These are phyloP conservation scores for Talaromyces sp. DNA, from an alignment of 2,329 filamentous ascomycete genomes.

Conservation along the genomic window DNA sequence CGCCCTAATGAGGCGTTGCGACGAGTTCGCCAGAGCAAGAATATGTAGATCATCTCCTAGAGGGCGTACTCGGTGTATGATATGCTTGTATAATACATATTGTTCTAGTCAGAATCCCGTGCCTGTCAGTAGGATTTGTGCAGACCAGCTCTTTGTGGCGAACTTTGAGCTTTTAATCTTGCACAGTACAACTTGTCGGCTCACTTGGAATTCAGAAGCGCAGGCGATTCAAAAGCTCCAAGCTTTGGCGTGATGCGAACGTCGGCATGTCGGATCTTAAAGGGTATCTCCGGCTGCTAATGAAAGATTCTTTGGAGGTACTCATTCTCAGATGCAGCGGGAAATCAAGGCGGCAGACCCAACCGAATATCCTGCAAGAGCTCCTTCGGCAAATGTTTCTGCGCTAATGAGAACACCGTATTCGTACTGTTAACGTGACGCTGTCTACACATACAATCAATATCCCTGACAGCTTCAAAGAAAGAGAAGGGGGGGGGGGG, in stretches of 20 bases:
- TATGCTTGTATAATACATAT: neutral
- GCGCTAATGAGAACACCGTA: conserved; percentile 82
- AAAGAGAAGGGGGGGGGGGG: no score
- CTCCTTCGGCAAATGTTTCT: conserved; percentile 76
- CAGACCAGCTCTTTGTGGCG: neutral
- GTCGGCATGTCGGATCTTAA: neutral
- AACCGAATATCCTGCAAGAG: conserved; percentile 70
- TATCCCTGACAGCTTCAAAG: neutral
- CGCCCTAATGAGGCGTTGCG: conserved; percentile 69
- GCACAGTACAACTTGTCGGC: neutral
- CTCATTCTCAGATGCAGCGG: neutral
- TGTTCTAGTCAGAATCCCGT: neutral
- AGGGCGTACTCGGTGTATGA: conserved; percentile 12
- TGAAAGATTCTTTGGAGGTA: neutral
- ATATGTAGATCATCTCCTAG: conserved; percentile 56
- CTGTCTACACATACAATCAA: conserved; percentile 57
- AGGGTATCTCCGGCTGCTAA: neutral
- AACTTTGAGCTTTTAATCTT: neutral
- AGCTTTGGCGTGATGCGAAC: neutral
- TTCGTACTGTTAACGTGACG: conserved; percentile 67
- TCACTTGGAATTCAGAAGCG: neutral
- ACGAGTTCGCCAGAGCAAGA: conserved; percentile 71
- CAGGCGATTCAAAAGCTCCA: neutral
- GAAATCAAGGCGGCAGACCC: conserved; percentile 35
- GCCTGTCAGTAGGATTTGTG: neutral